Conservation (phyloP, 225 moss, liverwort and hornwort species). For the Bryum argenteum region DNA sequence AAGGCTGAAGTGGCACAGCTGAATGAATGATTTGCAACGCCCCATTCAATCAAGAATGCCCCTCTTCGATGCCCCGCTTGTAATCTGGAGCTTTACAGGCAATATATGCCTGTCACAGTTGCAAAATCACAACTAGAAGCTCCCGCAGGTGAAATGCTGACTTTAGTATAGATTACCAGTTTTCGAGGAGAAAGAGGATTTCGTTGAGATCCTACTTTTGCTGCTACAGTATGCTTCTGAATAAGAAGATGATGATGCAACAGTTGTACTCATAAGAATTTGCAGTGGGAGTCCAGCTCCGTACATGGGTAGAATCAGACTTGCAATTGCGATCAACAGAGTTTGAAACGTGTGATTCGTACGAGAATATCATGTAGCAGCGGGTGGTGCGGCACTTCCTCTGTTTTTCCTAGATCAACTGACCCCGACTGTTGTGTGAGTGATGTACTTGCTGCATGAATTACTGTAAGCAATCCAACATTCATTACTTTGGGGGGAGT, state of each 20-base stretch:
- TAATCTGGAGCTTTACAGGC: background rate
- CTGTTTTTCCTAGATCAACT: no score
- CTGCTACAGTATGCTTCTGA: background rate
- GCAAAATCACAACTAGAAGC: background rate
- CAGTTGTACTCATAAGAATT: constrained; percentile 15
- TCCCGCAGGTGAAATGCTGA: constrained; percentile 22
- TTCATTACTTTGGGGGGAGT: no score
- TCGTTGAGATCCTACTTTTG: background rate
- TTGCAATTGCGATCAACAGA: background rate
- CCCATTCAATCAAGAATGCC: background rate
- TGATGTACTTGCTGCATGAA: no score
- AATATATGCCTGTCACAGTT: background rate
- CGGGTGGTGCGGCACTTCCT: no score
- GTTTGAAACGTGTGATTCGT: no score
- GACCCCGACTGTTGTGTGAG: no score
- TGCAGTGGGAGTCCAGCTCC: constrained; percentile 1
- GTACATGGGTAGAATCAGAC: background rate
- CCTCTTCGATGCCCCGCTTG: background rate
- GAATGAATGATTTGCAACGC: constrained; percentile 30
- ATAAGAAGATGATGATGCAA: constrained; percentile 2
- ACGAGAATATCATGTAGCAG: no score
- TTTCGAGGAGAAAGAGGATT: background rate
- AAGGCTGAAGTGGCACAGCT: constrained; percentile 72
- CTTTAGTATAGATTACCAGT: constrained; percentile 9
- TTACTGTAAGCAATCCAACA: no score